Percentiles rank a stretch among this genome's conserved stretches.
Evolutionary conservation across 805 yeast species (phyloP).

Genomic region (Candida maltosa): DNA sequence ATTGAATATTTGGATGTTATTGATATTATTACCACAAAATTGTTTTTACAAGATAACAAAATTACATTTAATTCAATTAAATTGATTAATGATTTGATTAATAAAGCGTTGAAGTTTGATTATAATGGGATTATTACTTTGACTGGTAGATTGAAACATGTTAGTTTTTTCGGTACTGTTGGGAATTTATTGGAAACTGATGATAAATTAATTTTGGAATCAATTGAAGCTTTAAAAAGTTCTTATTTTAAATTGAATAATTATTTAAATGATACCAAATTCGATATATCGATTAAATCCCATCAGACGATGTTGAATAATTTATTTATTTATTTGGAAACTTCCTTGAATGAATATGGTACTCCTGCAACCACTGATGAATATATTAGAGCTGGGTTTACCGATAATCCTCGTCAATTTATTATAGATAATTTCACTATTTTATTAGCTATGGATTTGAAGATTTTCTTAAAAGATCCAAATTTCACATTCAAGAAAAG

Average conservation of each 20-base stretch:
- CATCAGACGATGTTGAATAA: conserved; percentile 41
- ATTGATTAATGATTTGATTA: conserved; percentile 43
- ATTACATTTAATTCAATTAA: conserved; percentile 42
- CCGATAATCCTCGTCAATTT: conserved; percentile 40
- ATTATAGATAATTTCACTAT: conserved; percentile 45
- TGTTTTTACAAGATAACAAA: conserved; percentile 43
- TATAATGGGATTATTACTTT: conserved; percentile 43
- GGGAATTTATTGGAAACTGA: conserved; percentile 39
- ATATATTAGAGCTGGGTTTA: conserved; percentile 45
- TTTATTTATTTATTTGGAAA: conserved; percentile 36
- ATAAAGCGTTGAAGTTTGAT: conserved; percentile 38
- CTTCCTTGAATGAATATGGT: conserved; percentile 40
- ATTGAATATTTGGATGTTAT: conserved; percentile 39
- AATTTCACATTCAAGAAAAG: conserved; percentile 60
- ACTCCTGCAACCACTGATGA: conserved; percentile 41
- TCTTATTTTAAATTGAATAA: conserved; percentile 35
- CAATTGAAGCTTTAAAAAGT: conserved; percentile 26
- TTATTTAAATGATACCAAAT: conserved; percentile 28
- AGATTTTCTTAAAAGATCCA: conserved; percentile 52
- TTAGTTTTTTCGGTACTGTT: conserved; percentile 43
- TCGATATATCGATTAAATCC: conserved; percentile 35
- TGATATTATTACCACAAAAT: conserved; percentile 38
- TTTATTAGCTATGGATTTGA: conserved; percentile 51
- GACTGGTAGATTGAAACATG: conserved; percentile 45
- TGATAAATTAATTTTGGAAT: conserved; percentile 28